Evolutionary conservation across 2,329 filamentous ascomycete genomes (phyloP), one percentile per base, ranked within the genome.

Genomic region (Coleophoma crateriformis): DNA sequence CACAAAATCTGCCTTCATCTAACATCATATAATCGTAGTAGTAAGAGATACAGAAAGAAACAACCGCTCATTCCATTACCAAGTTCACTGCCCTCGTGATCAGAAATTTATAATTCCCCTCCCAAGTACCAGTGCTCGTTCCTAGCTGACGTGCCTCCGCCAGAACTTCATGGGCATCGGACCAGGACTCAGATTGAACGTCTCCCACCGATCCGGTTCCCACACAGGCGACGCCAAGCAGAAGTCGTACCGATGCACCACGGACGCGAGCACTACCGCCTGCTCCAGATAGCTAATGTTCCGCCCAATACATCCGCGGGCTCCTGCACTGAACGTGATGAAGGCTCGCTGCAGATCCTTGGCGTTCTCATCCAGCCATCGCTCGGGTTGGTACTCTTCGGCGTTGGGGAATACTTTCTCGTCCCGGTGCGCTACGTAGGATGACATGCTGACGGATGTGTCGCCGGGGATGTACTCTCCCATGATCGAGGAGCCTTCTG

Each of bases 261-360:
- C 53, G 1, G 67, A 68, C 1, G 71, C 71, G 14, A 75, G 27
- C 1, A 72, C 51, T 6, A 75, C 67, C 2, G 68, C 69, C 56
- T 77, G 72, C 58, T 77, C 73, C 8, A 77, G 59, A 49, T 74
- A 69, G 2, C 60, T 63, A 35, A 72, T 70, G 47, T 71, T 71
- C 37, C 68, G 59, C 8, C 69, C 69, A 49, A 71, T 70, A 46
- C 70, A 72, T 5, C 67, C 68, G 5, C 68, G 53, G 6, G 69
- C 65, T 7, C 70, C 69, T 4, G 65, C 62, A 22, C 58, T 63
- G 50, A 75, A 75, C 1, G 70, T 61, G 20, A 71, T 57, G 47
- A 73, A 68, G 15, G 64, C 67, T 4, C 64, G 60, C 53, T 70
- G 66, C 43, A 70, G 58, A 33, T 64, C 61, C 52, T 68, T 71